Evolutionary conservation across 1,284 basidiomycete species (phyloP), one percentile per base, ranked within the genome.

Genomic region (Puccinia triticina): DNA sequence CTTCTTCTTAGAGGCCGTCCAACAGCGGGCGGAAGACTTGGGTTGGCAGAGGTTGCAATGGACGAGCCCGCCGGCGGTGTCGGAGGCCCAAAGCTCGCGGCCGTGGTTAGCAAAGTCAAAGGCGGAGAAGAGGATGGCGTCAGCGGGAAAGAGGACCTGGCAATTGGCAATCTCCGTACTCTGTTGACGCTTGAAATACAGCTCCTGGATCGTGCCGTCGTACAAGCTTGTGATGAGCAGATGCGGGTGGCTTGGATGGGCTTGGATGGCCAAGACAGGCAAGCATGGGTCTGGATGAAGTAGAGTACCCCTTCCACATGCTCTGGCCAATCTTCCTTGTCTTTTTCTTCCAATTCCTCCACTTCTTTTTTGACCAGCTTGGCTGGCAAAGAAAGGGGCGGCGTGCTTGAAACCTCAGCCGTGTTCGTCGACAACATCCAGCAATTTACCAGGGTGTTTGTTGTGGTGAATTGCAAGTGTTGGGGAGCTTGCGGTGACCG

Each of bases 31-130:
- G 64, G 34, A 29, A 29, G 43, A 26, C 43, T 81, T 81, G 26
- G 50, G 50, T 16, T 73, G 66, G 34, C 78, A 57, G 11, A 73
- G 48, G 59, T 81, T 69, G 23, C 67, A 53, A 73, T 81, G 78
- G 26, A 69, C 57, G 21, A 80, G 66, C 18, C 78, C 78, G 32
- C 78, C 78, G 16, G 78, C 66, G 48, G 40, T 81, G 26, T 81
- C 78, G 18, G 67, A 73, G 40, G 48, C 50, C 50, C 53, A 81
- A 0, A 81, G 43, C 18, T 81, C 78, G 11, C 78, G 67, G 16
- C 78, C 78, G 3, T 81, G 48, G 43, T 81, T 81, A 8, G 69
- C 67, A 32, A 81, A 81, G 21, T 73, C 78, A 29, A 81, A 73
- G 40, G 78, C 50, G 10, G 78, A 81, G 37, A 81, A 59, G 14